Evolutionary conservation across 805 yeast genomes (phyloP).

Genomic region (Barnettozyma vustinii): DNA sequence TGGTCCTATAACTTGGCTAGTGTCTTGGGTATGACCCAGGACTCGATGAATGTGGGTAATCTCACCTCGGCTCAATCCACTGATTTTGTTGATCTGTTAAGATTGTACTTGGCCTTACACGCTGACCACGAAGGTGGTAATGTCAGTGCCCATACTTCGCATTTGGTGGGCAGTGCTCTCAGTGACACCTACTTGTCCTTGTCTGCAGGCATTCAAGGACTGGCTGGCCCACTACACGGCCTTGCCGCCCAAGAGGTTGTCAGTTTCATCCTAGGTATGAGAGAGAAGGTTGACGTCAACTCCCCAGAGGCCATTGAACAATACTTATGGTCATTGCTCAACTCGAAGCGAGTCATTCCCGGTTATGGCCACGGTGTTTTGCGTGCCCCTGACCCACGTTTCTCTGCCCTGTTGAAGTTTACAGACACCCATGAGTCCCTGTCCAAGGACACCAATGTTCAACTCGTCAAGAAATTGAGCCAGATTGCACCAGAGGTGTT

Average conservation of each 20-base stretch:
- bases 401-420: conserved; percentile 67
- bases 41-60: conserved; percentile 28
- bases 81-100: conserved; percentile 64
- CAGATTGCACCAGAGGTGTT: conserved; percentile 71
- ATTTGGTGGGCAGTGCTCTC: conserved; percentile 76
- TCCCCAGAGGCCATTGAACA: conserved; percentile 48
- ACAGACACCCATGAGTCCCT: conserved; percentile 43
- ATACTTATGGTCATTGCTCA: conserved; percentile 66
- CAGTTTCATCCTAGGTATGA: conserved; percentile 63
- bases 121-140: conserved; percentile 84
- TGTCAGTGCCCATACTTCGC: conserved; percentile 78
- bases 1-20: conserved; percentile 70
- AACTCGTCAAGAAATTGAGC: conserved; percentile 60
- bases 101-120: conserved; percentile 70
- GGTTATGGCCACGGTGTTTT: conserved; percentile 88
- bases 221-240: conserved; percentile 86
- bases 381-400: conserved; percentile 79
- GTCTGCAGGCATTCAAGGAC: conserved; percentile 75
- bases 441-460: conserved; percentile 56
- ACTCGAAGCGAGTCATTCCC: conserved; percentile 75
- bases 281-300: conserved; percentile 33
- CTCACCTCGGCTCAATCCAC: conserved; percentile 34
- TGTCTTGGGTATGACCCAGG: conserved; percentile 50
- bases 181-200: conserved; percentile 71
- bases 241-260: conserved; percentile 84